Conservation (phyloP, 345 rosid species). For the Rhodomyrtus tomentosa region DNA sequence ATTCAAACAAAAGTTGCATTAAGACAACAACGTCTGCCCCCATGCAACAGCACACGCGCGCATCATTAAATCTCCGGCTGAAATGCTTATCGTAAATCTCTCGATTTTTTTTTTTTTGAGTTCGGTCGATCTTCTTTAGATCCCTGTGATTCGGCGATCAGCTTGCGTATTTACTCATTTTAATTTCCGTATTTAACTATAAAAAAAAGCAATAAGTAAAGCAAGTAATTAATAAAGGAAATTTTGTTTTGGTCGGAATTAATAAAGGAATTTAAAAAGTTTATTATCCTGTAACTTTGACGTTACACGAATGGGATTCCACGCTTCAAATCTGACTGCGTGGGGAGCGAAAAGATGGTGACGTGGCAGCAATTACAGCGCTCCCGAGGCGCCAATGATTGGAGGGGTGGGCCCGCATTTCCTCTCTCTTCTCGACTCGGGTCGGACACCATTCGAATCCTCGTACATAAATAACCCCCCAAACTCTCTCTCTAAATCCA, state of each 20-base stretch:
- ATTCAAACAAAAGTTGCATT: not conserved
- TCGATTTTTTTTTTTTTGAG: not conserved
- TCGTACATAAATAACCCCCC: not conserved
- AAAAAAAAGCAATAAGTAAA: no score
- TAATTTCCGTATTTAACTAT: not conserved
- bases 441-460: not conserved
- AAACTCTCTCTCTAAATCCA: not conserved
- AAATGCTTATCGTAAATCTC: not conserved
- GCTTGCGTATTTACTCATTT: not conserved
- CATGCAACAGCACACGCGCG: rapidly evolving
- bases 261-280: not conserved
- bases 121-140: not conserved
- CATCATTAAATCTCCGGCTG: not conserved
- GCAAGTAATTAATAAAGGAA: not conserved
- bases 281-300: not conserved
- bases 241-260: no score
- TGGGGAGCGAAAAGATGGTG: not conserved
- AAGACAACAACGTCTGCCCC: not conserved
- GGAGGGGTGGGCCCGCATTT: not conserved
- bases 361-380: not conserved
- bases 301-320: not conserved
- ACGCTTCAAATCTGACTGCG: not conserved
- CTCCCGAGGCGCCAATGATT: not conserved
- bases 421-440: not conserved
- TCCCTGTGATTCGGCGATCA: rapidly evolving